Conservation (phyloP, 2,329 filamentous ascomycete genomes). For the Ilyonectria robusta region DNA sequence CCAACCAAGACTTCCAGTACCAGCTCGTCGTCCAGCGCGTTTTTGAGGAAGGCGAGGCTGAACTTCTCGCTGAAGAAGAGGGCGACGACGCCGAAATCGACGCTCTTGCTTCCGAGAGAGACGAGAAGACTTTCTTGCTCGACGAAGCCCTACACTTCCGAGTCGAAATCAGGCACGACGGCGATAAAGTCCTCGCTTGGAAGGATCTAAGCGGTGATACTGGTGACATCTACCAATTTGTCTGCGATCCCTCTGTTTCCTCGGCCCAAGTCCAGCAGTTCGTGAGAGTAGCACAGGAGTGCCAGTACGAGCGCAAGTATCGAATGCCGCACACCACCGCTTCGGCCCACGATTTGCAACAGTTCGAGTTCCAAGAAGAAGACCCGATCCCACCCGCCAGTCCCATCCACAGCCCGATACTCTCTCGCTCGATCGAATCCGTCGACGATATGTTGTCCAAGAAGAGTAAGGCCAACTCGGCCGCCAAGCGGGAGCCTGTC, state of each 20-base stretch:
- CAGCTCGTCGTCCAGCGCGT: conserved; percentile 96
- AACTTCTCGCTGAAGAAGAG: conserved; percentile 90
- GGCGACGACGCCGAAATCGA: conserved; percentile 85
- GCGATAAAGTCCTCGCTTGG: conserved; percentile 93
- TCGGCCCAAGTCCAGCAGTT: conserved; percentile 83
- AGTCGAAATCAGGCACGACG: conserved; percentile 83
- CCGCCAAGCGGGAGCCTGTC: conserved; percentile 59
- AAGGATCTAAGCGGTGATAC: conserved; percentile 93
- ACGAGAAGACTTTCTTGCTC: conserved; percentile 98
- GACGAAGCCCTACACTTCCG: conserved; percentile 92
- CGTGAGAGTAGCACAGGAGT: conserved; percentile 86
- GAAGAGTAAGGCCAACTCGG: conserved; percentile 62
- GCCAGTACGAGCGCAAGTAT: conserved; percentile 98
- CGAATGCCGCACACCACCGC: conserved; percentile 84
- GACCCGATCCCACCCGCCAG: conserved; percentile 76
- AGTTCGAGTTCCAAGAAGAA: conserved; percentile 83
- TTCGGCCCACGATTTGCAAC: conserved; percentile 82
- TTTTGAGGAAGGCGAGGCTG: conserved; percentile 97
- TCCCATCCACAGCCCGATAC: conserved; percentile 71
- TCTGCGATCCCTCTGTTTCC: conserved; percentile 84
- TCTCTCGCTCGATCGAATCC: conserved; percentile 69
- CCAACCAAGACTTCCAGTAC: conserved; percentile 96
- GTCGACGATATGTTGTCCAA: conserved; percentile 70
- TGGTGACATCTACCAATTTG: conserved; percentile 97
- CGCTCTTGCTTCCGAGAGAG: conserved; percentile 82